Conservation (phyloP, 2,329 filamentous ascomycete species). For the Ceratocystiopsis minuta region DNA sequence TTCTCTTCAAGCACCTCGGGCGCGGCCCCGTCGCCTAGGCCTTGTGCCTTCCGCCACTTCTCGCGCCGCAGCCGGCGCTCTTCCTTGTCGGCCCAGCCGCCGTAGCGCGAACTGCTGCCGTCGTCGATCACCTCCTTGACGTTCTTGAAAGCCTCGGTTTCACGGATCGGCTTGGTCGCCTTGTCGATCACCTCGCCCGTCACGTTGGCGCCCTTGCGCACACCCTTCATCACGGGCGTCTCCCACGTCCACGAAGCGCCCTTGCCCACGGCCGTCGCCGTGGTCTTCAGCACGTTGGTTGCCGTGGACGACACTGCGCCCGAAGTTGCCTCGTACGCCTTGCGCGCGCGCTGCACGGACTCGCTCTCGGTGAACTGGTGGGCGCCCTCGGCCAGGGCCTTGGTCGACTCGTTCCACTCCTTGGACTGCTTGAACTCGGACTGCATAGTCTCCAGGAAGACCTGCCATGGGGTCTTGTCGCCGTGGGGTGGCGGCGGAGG, state of each 20-base stretch:
- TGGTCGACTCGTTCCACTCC: slow-evolving; percentile 98
- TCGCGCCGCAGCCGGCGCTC: slow-evolving; percentile 71
- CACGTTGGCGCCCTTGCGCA: slow-evolving; percentile 68
- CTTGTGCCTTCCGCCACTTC: slow-evolving; percentile 45
- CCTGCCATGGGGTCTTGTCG: slow-evolving; percentile 96
- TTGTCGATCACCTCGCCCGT: slow-evolving; percentile 83
- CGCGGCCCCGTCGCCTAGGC: slow-evolving; percentile 30
- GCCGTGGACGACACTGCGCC: slow-evolving; percentile 67
- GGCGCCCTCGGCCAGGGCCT: slow-evolving; percentile 74
- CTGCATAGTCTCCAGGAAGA: slow-evolving; percentile 93
- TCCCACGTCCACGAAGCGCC: slow-evolving; percentile 96
- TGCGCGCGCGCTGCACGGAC: slow-evolving; percentile 65
- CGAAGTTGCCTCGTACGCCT: slow-evolving; percentile 74
- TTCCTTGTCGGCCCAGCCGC: slow-evolving; percentile 93
- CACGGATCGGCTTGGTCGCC: slow-evolving; percentile 80
- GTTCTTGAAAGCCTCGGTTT: slow-evolving; percentile 87
- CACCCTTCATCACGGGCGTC: slow-evolving; percentile 77
- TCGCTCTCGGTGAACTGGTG: slow-evolving; percentile 90
- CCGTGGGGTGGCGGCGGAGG: slow-evolving; percentile 90
- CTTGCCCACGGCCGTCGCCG: slow-evolving; percentile 73
- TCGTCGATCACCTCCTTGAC: slow-evolving; percentile 96
- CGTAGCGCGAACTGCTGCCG: slow-evolving; percentile 86
- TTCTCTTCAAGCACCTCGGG: slow-evolving; percentile 57
- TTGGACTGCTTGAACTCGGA: slow-evolving; percentile 91
- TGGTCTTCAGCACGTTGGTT: slow-evolving; percentile 64